Base-by-base conservation (phyloP, 441 rosid genomes). In the Aquilaria agallochum region DNA sequence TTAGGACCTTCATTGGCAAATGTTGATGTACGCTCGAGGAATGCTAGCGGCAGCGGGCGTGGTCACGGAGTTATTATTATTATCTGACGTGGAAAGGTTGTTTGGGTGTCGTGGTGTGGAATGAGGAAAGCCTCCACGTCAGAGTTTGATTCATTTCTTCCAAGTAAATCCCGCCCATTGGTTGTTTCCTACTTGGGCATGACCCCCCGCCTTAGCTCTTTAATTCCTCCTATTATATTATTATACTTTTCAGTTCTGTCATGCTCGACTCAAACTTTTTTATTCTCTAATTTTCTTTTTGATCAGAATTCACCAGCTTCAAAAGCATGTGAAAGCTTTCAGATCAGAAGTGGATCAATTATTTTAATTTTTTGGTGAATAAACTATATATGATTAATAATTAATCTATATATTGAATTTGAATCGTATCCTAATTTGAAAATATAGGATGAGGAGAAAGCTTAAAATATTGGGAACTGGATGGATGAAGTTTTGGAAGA, bases 51-150 rank as follows among this genome's bases (percentile, higher is more conserved):
- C 4, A 42, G 10, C 31, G 36, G 30, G 2, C 0, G 56, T 56
- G 44, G 5, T 66, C 65, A 59, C 31, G 11, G 14, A 2, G 6
- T 20, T 20, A 20, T 20, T 20, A 20, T 13, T 49, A 9, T 6
- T 42, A 15, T 50, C 31, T 8, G 53, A 57, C 33, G 31, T 11
- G 51, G 45, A 4, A 36, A 32, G 55, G 30, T 0, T 9, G 31
- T 3, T 34, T 2, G 31, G 50, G 55, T 45, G 42, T 60, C 9
- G 42, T 44, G 56, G 8, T 46, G 42, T 31, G 56, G 52, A 58
- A 55, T 54, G 27, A 5, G 27, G 48, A 55, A 34, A 13, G 52
- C 5, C 33, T 69, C 72, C 74, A 75, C 80, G 68, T 73, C 78
- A 50, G 66, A 53, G 42, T 65, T 70, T 62, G 10, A 59, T 31